These are phyloP conservation scores for Dactylorhiza incarnata DNA, from an alignment of 106 monocot genomes.

Conservation along the genomic window DNA sequence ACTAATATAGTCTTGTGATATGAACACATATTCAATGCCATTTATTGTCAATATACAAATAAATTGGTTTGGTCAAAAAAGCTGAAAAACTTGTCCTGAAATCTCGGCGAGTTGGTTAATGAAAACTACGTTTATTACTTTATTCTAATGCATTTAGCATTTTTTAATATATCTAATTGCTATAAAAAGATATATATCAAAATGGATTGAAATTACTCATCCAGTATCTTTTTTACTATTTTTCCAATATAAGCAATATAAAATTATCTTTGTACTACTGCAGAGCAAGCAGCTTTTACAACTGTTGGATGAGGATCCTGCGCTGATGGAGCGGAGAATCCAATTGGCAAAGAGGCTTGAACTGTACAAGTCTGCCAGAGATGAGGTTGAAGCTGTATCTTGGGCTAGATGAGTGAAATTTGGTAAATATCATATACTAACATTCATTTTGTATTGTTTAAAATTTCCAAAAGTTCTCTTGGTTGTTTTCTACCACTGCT, in stretches of 20 bases:
- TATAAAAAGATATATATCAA: too few relatives aligned
- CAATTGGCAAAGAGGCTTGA: slow-evolving; percentile 20
- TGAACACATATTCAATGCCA: too few relatives aligned
- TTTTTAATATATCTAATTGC: too few relatives aligned
- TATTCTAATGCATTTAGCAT: too few relatives aligned
- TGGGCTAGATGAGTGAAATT: slow-evolving; percentile 8
- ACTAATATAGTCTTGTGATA: too few relatives aligned
- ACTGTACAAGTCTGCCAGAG: slow-evolving; percentile 30
- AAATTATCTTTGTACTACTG: not conserved
- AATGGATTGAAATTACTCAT: too few relatives aligned
- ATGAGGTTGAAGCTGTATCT: slow-evolving; percentile 27
- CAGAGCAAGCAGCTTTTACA: slow-evolving; percentile 15
- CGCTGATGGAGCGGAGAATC: slow-evolving; percentile 22
- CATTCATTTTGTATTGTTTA: not conserved
- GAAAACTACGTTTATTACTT: too few relatives aligned
- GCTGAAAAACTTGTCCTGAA: too few relatives aligned
- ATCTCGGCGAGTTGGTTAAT: too few relatives aligned
- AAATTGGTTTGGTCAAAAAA: too few relatives aligned
- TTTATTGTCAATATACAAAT: too few relatives aligned
- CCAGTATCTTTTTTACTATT: not conserved
- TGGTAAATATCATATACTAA: not conserved
- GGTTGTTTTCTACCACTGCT: not conserved
- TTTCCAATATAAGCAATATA: not conserved
- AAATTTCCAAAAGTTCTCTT: not conserved
- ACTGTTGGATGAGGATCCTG: slow-evolving; percentile 31